A percentile compares a stretch with the other conserved stretches of the same genome.
Conservation (phyloP, 192 early-diverging fungal species). For the Backusella luteola region DNA sequence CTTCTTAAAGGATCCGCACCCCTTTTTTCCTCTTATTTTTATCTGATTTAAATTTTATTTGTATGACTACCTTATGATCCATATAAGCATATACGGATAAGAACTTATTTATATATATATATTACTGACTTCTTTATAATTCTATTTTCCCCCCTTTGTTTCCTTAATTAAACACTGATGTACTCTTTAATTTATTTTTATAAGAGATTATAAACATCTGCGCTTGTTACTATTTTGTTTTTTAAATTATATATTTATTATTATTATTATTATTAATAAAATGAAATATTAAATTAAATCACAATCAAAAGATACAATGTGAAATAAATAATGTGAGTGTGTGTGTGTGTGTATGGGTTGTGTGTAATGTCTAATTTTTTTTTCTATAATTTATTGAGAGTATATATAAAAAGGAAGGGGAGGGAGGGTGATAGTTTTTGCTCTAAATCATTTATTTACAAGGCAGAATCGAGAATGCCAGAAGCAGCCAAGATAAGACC, state of each 20-base stretch:
- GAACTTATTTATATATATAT: constrained; percentile 1
- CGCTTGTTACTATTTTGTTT: not conserved
- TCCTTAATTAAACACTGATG: not conserved
- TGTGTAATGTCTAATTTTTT: not conserved
- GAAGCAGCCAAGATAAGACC: constrained; percentile 89
- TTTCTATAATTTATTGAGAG: not conserved
- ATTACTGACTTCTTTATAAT: constrained; percentile 1
- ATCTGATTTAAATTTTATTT: not conserved
- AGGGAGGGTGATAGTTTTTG: not conserved
- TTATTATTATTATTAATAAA: constrained; percentile 1
- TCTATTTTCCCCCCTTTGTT: not conserved
- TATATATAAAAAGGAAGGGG: constrained; percentile 9
- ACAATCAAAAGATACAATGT: not conserved
- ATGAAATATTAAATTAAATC: not conserved
- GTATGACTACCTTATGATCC: not conserved
- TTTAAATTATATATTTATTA: not conserved
- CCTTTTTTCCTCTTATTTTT: not conserved
- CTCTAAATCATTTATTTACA: constrained; percentile 16
- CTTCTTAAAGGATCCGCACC: not conserved
- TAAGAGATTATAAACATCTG: not conserved
- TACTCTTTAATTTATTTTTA: not conserved
- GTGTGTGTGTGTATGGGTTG: not conserved
- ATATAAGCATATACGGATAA: not conserved
- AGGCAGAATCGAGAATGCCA: constrained; percentile 57
- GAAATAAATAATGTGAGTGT: not conserved